Conservation (phyloP, 2,329 filamentous ascomycete genomes). For the Botrytis deweyae region DNA sequence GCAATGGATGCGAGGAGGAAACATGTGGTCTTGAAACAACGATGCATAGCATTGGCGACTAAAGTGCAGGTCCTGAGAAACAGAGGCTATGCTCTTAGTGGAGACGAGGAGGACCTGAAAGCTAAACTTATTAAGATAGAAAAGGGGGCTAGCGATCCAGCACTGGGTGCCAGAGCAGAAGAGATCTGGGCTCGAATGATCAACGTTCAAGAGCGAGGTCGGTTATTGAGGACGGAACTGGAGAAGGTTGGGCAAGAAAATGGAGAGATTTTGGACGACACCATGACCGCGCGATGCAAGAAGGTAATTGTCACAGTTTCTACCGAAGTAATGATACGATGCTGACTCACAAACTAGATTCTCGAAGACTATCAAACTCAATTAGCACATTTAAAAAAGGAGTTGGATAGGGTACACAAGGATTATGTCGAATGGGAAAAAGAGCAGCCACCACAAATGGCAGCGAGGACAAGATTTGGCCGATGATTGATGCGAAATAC, state of each 20-base stretch:
- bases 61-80: conserved; percentile 80
- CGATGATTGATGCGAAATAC: conserved; percentile 23
- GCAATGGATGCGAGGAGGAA: conserved; percentile 70
- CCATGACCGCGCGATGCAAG: conserved; percentile 69
- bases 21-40: conserved; percentile 70
- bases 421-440: conserved; percentile 55
- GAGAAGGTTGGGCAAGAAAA: conserved; percentile 62
- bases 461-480: conserved; percentile 11
- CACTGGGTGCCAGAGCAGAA: conserved; percentile 72
- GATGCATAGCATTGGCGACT: conserved; percentile 72
- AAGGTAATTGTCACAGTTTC: conserved; percentile 55
- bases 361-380: conserved; percentile 81
- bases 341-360: conserved; percentile 52
- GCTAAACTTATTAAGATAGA: conserved; percentile 69
- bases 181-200: conserved; percentile 84
- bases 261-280: conserved; percentile 62
- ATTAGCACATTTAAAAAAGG: conserved; percentile 70
- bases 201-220: conserved; percentile 69
- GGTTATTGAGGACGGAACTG: conserved; percentile 70
- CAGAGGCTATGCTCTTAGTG: conserved; percentile 75
- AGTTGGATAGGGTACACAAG: conserved; percentile 53
- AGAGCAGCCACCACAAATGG: conserved; percentile 34
- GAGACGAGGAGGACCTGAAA: conserved; percentile 75
- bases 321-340: neutral
- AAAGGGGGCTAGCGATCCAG: conserved; percentile 69